Percentiles rank a stretch among this genome's conserved stretches.
Conservation (phyloP, 495 filamentous ascomycete genomes). For the Penicillium psychrofluorescens region DNA sequence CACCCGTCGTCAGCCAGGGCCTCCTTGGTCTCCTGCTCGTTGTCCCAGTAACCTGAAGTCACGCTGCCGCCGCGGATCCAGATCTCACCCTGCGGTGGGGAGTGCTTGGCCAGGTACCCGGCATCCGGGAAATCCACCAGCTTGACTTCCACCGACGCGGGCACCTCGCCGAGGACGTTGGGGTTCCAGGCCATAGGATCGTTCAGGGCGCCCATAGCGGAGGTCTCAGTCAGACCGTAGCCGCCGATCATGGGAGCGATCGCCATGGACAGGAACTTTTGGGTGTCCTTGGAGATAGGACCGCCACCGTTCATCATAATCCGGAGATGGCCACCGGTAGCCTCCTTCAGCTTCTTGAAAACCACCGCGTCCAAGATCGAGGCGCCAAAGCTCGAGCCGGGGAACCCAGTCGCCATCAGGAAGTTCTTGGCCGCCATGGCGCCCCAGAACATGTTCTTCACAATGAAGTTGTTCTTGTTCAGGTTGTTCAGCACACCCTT, state of each 20-base stretch:
- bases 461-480: slow-evolving; percentile 61
- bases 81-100: slow-evolving; percentile 90
- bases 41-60: slow-evolving; percentile 66
- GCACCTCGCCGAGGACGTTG: slow-evolving; percentile 69
- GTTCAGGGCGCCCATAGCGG: slow-evolving; percentile 88
- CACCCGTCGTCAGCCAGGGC: slow-evolving; percentile 72
- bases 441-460: slow-evolving; percentile 86
- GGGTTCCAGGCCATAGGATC: slow-evolving; percentile 88
- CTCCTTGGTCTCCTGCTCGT: slow-evolving; percentile 76
- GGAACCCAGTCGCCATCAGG: slow-evolving; percentile 67
- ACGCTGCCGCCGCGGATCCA: slow-evolving; percentile 82
- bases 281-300: slow-evolving; percentile 78
- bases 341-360: slow-evolving; percentile 88
- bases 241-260: slow-evolving; percentile 85
- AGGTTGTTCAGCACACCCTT: slow-evolving; percentile 91
- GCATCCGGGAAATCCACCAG: slow-evolving; percentile 93
- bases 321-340: slow-evolving; percentile 74
- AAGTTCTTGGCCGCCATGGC: slow-evolving; percentile 78
- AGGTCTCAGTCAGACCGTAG: slow-evolving; percentile 95
- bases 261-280: slow-evolving; percentile 81
- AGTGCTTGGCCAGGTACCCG: slow-evolving; percentile 80
- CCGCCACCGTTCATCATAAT: slow-evolving; percentile 84
- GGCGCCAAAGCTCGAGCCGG: slow-evolving; percentile 57
- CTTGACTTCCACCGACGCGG: slow-evolving; percentile 82
- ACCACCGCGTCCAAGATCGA: slow-evolving; percentile 65